Conservation (phyloP, 345 rosid species). For the Pugionium dolabratum region DNA sequence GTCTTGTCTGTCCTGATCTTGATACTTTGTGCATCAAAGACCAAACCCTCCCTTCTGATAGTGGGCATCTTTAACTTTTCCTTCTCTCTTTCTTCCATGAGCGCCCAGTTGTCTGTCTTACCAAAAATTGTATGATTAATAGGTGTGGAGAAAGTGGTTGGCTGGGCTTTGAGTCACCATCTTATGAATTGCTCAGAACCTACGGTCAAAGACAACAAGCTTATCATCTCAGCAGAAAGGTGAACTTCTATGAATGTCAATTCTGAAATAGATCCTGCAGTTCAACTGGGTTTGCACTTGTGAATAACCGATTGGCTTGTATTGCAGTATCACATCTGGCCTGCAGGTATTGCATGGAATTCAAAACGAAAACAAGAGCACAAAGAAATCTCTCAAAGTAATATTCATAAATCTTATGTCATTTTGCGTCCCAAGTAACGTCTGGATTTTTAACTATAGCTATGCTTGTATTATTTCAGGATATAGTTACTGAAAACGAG, state of each 20-base stretch:
- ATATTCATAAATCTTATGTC: constrained; percentile 1
- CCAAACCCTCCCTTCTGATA: constrained; percentile 69
- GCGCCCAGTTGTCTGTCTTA: constrained; percentile 13
- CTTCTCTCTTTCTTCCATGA: constrained; percentile 19
- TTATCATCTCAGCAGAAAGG: constrained; percentile 75
- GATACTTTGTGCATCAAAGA: constrained; percentile 74
- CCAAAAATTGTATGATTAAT: constrained; percentile 1
- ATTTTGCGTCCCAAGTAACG: not conserved
- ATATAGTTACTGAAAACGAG: constrained; percentile 94
- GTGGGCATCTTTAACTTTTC: constrained; percentile 46
- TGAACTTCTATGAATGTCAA: constrained; percentile 30
- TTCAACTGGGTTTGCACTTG: constrained; percentile 3
- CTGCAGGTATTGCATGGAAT: constrained; percentile 61
- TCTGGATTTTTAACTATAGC: constrained; percentile 9
- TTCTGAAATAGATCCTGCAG: not conserved
- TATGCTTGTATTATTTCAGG: constrained; percentile 47
- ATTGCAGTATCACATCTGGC: constrained; percentile 65
- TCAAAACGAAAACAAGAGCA: constrained; percentile 70
- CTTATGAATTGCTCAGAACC: constrained; percentile 70
- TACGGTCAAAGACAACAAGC: constrained; percentile 56
- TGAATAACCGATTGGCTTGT: constrained; percentile 24
- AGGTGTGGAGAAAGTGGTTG: constrained; percentile 94
- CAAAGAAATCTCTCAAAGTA: constrained; percentile 81
- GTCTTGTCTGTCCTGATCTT: constrained; percentile 75
- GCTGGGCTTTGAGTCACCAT: constrained; percentile 86